Evolutionary conservation across 2,329 filamentous ascomycete genomes (phyloP), one percentile per base, ranked within the genome.

Genomic region (Penicillium hesseltinei): DNA sequence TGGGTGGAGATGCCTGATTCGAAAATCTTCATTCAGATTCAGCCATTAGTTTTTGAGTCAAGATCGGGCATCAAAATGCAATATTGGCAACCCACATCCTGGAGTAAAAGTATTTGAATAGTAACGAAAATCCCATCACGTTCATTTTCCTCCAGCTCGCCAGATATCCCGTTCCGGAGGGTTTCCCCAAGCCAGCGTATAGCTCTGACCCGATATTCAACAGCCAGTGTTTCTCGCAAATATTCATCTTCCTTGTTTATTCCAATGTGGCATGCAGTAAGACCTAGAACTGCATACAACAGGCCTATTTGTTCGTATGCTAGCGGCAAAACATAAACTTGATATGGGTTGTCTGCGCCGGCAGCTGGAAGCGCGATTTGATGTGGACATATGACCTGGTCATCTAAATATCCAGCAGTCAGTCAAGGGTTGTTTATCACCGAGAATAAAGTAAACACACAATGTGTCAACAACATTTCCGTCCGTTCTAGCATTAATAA

Each of bases 1-100:
- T 72, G 70, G 1, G 59, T 64, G 4, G 70, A 72, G 8, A 71
- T 63, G 10, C 70, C 69, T 1, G 70, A 62, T 57, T 72, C 70
- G n/a, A 59, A 64, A 21, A 72, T 71, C 70, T 72, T 56, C 7
- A 25, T 5, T 15, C 36, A 25, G 2, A 15, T 40, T 61, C 21
- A 60, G 52, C 2, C 0, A 9, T 49, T 21, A 39, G 50, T 10
- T 15, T 10, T 31, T 10, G 19, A 5, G 3, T n/a, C n/a, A 23
- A 21, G 2, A 29, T 39, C 11, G 7, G 7, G 17, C 1, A 21
- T 36, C 2, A 13, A 5, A 21, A 5, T 3, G 21, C 2, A 27
- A 11, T 2, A 3, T 19, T 36, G 2, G 2, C 11, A 35, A 61
- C 69, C 52, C 58, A 71, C 69, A 61, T 71, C 69, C 43, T 71